Conservation (phyloP, 164 flowering plant species). For the Sextonia rubra region DNA sequence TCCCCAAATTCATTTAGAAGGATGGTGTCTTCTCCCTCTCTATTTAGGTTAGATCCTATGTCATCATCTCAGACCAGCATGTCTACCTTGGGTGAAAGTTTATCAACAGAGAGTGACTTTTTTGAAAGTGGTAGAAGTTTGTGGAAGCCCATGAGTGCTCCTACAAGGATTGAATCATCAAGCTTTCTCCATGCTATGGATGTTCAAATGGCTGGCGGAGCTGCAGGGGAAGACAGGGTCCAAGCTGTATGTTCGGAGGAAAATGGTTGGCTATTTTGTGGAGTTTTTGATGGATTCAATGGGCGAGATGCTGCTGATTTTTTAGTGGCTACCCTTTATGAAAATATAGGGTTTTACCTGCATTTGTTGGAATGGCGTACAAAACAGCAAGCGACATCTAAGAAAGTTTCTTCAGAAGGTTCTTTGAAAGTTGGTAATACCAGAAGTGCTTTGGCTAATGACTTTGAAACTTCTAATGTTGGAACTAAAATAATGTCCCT, state of each 20-base stretch:
- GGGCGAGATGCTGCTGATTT: slow-evolving; percentile 33
- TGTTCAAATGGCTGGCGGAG: slow-evolving; percentile 31
- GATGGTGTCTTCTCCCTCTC: slow-evolving; percentile 28
- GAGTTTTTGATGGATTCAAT: slow-evolving; percentile 30
- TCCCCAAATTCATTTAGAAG: slow-evolving; percentile 27
- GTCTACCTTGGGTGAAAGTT: slow-evolving; percentile 17
- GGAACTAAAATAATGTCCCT: slow-evolving; percentile 4
- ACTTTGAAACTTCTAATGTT: slow-evolving; percentile 6
- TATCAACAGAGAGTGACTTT: slow-evolving; percentile 14
- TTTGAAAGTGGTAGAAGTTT: slow-evolving; percentile 14
- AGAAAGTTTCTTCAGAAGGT: background rate
- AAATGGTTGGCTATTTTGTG: slow-evolving; percentile 29
- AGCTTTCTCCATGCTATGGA: slow-evolving; percentile 26
- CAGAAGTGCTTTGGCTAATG: slow-evolving; percentile 3
- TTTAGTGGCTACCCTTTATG: slow-evolving; percentile 26
- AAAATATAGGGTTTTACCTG: slow-evolving; percentile 26
- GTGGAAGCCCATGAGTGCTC: slow-evolving; percentile 27
- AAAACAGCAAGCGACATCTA: slow-evolving; percentile 8
- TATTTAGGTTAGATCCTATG: slow-evolving; percentile 24
- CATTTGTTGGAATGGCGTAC: slow-evolving; percentile 24
- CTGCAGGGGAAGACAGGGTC: slow-evolving; percentile 30
- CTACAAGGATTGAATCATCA: slow-evolving; percentile 20
- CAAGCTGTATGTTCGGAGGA: slow-evolving; percentile 31
- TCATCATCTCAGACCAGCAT: slow-evolving; percentile 21
- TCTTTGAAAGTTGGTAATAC: slow-evolving; percentile 6